These are phyloP conservation scores for Incumbomyces lentus DNA, from an alignment of 2,329 filamentous ascomycete genomes.

Conservation along the genomic window DNA sequence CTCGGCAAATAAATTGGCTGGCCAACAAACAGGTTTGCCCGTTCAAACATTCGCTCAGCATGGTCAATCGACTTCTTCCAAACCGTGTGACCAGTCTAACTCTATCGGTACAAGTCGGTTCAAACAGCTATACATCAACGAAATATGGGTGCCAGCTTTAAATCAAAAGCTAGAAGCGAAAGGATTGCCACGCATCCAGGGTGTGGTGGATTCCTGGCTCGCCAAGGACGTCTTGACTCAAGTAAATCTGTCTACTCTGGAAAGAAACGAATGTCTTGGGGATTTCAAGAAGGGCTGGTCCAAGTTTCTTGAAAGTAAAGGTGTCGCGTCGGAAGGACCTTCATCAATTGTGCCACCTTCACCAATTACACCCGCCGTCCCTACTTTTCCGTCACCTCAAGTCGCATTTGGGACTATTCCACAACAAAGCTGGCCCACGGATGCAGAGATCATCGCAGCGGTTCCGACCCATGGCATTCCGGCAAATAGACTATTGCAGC, in stretches of 20 bases:
- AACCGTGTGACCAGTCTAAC: background rate
- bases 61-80: no score
- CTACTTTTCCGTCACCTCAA: background rate
- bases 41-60: no score
- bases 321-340: background rate
- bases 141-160: slow-evolving; percentile 2
- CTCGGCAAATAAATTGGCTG: no score
- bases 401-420: background rate
- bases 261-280: slow-evolving; percentile 2
- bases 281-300: slow-evolving; percentile 3
- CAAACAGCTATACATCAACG: slow-evolving; percentile 1
- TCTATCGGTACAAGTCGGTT: background rate
- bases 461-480: background rate
- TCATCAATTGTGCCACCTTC: background rate
- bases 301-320: background rate
- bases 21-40: no score
- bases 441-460: slow-evolving; percentile 1
- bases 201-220: background rate
- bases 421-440: background rate
- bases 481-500: background rate
- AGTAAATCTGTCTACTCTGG: background rate
- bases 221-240: slow-evolving; percentile 1
- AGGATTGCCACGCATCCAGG: background rate
- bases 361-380: background rate
- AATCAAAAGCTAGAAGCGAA: slow-evolving; percentile 1